Base-by-base conservation (phyloP, 257 asterid genomes). In the Ophiorrhiza pumila region DNA sequence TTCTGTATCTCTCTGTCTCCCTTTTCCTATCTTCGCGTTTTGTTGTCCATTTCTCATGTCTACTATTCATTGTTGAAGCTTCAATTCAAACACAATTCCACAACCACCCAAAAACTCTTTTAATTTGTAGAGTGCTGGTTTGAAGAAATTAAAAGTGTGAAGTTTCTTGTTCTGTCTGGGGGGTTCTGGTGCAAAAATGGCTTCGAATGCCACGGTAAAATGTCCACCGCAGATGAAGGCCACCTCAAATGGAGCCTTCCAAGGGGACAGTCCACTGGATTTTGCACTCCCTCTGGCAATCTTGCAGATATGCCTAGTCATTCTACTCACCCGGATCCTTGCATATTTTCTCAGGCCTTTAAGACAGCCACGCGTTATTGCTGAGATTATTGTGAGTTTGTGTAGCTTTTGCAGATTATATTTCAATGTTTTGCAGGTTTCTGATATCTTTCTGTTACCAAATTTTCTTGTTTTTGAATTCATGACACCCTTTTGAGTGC, bases 321-420 rank as follows among this genome's bases (percentile, higher is more conserved):
- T 85, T 7, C 71, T 77, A 56, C 77, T 85, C 42, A 85, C 84
- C 0, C 69, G 87, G 27, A 46, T 63, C 0, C 80, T 86, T 3
- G 86, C 86, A 0, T 81, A 58, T 58, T 31, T 85, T 39, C 86
- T 83, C 56, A 74, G 62, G 83, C 87, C 87, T 43, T 75, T 85
- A 31, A 74, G 83, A 27, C 90, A 85, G 65, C 90, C 90, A 6
- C 85, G 84, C 1, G 88, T 86, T 52, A 73, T 86, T 68, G 90
- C 87, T 35, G 90, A 86, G 71, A 83, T 81, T 37, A 77, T 86
- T 29, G 88, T 83, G 76, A 81, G 82, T 79, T 34, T 68, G 9
- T 11, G 2, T 41, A 22, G 20, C 4, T 17, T 25, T 55, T 58
- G 15, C 35, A 14, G 4, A 1, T 9, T 69, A 18, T 14, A 5